These are phyloP conservation scores for Cladosporium sp. DNA, from an alignment of 2,329 filamentous ascomycete genomes.

Conservation along the genomic window DNA sequence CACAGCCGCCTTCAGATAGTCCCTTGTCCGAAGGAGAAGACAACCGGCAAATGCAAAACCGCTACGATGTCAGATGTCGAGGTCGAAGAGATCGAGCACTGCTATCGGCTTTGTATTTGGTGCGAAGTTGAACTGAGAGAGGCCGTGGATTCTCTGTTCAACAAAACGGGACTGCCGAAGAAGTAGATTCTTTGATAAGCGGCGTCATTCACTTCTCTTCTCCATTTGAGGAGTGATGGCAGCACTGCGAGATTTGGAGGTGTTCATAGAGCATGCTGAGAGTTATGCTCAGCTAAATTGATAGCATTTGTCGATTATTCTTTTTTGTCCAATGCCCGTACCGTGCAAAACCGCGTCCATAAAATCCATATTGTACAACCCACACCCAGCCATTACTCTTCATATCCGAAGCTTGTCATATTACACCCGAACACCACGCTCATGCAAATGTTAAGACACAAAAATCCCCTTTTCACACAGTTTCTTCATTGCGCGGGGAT, in stretches of 20 bases:
- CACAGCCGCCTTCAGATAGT: background rate
- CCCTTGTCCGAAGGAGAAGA: background rate
- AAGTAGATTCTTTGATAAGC: too few species aligned
- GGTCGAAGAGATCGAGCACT: background rate
- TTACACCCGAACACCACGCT: slow-evolving; percentile 5
- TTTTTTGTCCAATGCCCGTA: too few species aligned
- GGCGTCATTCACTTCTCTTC: too few species aligned
- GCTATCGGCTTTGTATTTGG: background rate
- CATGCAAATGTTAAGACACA: background rate
- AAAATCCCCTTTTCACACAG: background rate
- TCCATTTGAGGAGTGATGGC: too few species aligned
- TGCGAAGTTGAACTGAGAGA: background rate
- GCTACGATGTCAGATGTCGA: background rate
- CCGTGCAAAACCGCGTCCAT: too few species aligned
- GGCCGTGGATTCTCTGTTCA: background rate
- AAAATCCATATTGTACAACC: too few species aligned
- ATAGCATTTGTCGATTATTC: too few species aligned
- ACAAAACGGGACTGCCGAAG: background rate
- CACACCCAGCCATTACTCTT: background rate
- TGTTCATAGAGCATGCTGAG: too few species aligned
- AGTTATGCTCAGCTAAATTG: too few species aligned
- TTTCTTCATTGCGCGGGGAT: slow-evolving; percentile 2
- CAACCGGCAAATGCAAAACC: background rate
- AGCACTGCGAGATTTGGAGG: too few species aligned
- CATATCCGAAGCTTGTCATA: background rate